Conservation (phyloP, 306 rosid species). For the Acacia crassicarpa region DNA sequence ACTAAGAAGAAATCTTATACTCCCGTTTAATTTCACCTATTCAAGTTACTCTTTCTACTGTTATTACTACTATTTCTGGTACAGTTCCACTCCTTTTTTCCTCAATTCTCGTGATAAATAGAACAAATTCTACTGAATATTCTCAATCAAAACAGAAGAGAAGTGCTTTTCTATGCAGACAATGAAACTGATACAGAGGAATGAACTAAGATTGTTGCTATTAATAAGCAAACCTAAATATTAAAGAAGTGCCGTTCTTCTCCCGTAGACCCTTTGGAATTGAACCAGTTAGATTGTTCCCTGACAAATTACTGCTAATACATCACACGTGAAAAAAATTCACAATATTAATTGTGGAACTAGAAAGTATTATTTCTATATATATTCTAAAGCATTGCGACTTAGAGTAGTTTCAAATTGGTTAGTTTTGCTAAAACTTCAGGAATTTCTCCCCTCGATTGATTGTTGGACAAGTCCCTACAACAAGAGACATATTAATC, state of each 20-base stretch:
- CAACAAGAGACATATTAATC: neutral
- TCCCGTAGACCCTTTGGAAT: neutral
- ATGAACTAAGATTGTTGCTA: neutral
- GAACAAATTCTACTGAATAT: neutral
- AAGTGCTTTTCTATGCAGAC: neutral
- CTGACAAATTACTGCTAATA: slow-evolving; percentile 6
- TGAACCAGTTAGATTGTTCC: neutral
- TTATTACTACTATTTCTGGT: no score
- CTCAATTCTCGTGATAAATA: no score
- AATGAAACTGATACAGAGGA: neutral
- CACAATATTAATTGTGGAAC: neutral
- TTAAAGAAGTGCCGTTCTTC: neutral
- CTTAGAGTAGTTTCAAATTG: slow-evolving; percentile 33
- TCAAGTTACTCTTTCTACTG: no score
- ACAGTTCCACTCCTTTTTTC: no score
- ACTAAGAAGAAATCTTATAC: no score
- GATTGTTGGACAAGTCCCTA: neutral
- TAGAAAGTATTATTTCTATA: neutral
- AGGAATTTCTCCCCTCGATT: slow-evolving; percentile 28
- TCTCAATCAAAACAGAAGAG: neutral
- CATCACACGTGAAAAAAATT: neutral
- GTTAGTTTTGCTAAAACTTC: slow-evolving; percentile 21
- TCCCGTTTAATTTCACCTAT: no score
- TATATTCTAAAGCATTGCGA: neutral
- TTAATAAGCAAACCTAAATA: slow-evolving; percentile 13